These are phyloP conservation scores for Platanus orientalis DNA, from an alignment of 164 flowering plant genomes.

Conservation along the genomic window DNA sequence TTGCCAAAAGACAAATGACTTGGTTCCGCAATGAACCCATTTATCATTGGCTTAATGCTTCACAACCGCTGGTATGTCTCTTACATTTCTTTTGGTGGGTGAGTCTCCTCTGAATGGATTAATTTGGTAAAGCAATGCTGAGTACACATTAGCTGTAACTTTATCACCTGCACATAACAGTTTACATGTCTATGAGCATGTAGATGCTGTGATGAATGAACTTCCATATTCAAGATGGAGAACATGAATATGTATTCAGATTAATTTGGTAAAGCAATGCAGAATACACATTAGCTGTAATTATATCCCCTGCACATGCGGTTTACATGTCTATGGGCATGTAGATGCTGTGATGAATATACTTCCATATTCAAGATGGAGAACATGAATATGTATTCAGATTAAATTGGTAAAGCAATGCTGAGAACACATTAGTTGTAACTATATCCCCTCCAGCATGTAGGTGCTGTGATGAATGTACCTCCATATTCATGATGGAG, in stretches of 20 bases:
- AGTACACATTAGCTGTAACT: neutral
- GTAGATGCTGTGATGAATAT: neutral
- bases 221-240: neutral
- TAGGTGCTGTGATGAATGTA: neutral
- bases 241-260: neutral
- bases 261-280: neutral
- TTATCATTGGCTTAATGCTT: slow-evolving; percentile 95
- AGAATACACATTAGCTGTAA: neutral
- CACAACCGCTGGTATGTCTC: slow-evolving; percentile 70
- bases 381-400: too few species aligned
- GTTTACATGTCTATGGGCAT: neutral
- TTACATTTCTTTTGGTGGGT: slow-evolving; percentile 1
- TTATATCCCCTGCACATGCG: neutral
- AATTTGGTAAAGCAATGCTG: neutral
- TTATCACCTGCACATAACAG: neutral
- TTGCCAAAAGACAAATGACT: slow-evolving; percentile 95
- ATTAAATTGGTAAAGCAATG: neutral
- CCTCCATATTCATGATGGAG: neutral
- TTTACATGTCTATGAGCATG: neutral
- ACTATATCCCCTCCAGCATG: neutral
- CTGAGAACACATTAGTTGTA: neutral
- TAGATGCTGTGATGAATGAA: neutral
- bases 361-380: neutral
- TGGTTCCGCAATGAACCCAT: slow-evolving; percentile 92
- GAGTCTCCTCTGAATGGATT: neutral